Base-by-base conservation (phyloP, 2,329 filamentous ascomycete species). In the Xylaria sp. region DNA sequence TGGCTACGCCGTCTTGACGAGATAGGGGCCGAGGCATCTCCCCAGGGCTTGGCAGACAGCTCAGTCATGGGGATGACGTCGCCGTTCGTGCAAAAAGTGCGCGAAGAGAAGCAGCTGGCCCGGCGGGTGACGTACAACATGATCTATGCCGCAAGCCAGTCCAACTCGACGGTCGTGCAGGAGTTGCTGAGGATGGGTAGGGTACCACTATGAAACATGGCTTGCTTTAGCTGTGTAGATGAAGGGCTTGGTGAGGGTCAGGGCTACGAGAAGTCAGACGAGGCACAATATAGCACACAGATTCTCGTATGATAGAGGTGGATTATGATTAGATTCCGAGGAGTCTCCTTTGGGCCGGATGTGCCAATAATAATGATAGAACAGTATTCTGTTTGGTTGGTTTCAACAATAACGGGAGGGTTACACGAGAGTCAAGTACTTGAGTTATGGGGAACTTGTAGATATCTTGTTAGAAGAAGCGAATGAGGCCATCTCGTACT, bases 1-100 rank as follows among this genome's bases (percentile, higher is more conserved):
- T 74, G 72, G 72, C 57, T 72, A 40, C 63, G 53, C n/a, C 63
- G 72, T 21, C 69, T 74, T 16, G 72, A 72, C 27, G 72, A 71
- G 40, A 70, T 74, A 50, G 72, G 71, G 51, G 71, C 67, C 5
- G 72, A 71, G 42, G 18, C 67, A 51, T 65, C 69, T 0, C 58
- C 70, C 2, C 67, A 54, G 54, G 62, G 60, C 8, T 5, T 59
- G 27, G 51, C 48, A 23, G 61, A 50, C 59, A 65, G 60, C 51
- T 69, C 65, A 12, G 57, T 48, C 16, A 48, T 53, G 42, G 69
- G 61, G 0, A 60, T 65, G 55, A 47, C 63, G 5, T 67, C 68
- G 60, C 58, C 71, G 21, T 73, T 71, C 25, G 51, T 72, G 42
- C 71, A 69, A 51, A 66, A 60, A 37, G 67, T 69, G 13, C 63